phyloP scores from a whole-genome alignment of 129 eudicot genomes.

The Tagetes patula region DNA sequence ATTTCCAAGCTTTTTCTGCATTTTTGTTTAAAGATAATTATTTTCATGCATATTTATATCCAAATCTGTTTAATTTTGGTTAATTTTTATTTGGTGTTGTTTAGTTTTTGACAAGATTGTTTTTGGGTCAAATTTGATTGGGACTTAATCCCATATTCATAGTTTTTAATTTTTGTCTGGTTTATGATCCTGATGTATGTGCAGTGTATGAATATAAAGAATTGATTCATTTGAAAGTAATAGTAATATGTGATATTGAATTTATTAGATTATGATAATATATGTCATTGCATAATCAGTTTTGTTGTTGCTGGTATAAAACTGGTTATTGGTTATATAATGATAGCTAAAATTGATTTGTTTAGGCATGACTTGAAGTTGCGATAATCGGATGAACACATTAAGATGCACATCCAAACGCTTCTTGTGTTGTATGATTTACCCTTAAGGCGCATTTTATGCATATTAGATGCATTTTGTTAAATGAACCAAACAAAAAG shows the following conservation, averaged over 20 bases:
- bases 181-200: neutral
- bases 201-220: neutral
- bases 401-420: neutral
- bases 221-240: neutral
- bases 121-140: slow-evolving; percentile 11
- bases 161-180: neutral
- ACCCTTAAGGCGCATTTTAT: too few relatives aligned
- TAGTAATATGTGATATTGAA: neutral
- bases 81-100: neutral
- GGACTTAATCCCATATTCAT: neutral
- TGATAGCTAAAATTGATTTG: neutral
- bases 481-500: neutral
- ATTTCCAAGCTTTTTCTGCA: slow-evolving; percentile 1
- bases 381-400: neutral
- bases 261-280: neutral
- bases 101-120: neutral
- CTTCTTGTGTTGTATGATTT: neutral
- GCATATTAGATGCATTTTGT: neutral
- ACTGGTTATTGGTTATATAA: neutral
- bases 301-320: slow-evolving; percentile 5
- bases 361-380: neutral
- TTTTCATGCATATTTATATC: neutral
- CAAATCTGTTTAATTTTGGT: neutral
- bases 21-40: slow-evolving; percentile 6
- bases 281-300: neutral